Percentiles rank a stretch among this genome's conserved stretches.
phyloP scores from a whole-genome alignment of 1,139 yeast species.

The Zygotorulaspora mrakii region DNA sequence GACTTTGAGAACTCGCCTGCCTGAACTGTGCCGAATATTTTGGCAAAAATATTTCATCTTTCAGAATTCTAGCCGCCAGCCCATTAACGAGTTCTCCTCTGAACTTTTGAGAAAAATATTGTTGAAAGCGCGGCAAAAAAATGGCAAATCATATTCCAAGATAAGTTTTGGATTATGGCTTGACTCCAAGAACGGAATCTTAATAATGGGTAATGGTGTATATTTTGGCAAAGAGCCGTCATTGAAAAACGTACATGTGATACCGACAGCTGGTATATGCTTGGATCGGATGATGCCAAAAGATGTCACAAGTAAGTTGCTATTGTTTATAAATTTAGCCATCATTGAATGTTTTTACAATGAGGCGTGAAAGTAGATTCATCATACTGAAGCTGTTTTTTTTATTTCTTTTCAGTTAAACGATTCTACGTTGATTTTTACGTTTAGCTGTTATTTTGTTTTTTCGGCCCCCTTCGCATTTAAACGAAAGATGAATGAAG shows the following conservation, averaged over 20 bases:
- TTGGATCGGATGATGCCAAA: conserved; percentile 13
- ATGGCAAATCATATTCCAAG: conserved; percentile 3
- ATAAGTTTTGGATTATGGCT: conserved; percentile 25
- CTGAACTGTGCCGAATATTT: conserved; percentile 9
- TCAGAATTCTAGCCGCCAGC: conserved; percentile 9
- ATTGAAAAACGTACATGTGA: conserved; percentile 6
- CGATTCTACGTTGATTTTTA: conserved; percentile 2
- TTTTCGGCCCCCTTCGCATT: neutral
- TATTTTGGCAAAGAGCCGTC: conserved; percentile 6
- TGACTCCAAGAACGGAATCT: conserved; percentile 23
- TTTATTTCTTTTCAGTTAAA: neutral
- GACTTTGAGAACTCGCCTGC: conserved; percentile 10
- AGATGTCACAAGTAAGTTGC: conserved; percentile 18
- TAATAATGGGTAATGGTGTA: conserved; percentile 23
- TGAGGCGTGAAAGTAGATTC: conserved; percentile 10
- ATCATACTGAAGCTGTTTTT: neutral
- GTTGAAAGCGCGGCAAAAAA: conserved; percentile 1
- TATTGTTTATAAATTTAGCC: conserved; percentile 26
- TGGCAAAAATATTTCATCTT: conserved; percentile 17
- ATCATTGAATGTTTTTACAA: conserved; percentile 23
- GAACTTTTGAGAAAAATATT: conserved; percentile 4
- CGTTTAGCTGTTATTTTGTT: neutral
- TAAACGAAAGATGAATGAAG: neutral
- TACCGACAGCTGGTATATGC: conserved; percentile 20
- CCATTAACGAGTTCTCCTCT: conserved; percentile 11